phyloP scores from a whole-genome alignment of 768 basidiomycete genomes.

The Termitomyces sp. region DNA sequence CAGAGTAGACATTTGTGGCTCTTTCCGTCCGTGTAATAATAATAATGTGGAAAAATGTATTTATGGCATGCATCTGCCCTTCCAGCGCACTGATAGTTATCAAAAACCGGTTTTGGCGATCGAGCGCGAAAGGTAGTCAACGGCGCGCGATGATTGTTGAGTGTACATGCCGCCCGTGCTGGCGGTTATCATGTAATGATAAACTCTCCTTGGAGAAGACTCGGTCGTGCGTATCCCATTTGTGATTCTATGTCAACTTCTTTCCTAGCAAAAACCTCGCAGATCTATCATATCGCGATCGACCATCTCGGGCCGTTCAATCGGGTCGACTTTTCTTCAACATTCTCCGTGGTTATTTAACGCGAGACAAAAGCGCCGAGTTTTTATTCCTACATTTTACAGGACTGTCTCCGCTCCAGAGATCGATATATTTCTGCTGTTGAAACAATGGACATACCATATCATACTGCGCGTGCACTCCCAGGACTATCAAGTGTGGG shows the following conservation, averaged over 20 bases:
- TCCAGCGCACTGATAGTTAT: neutral
- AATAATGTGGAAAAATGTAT: conserved; percentile 6
- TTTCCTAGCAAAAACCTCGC: neutral
- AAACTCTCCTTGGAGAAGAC: neutral
- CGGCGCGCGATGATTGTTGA: too few relatives aligned
- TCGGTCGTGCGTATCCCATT: neutral
- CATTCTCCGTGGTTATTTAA: neutral
- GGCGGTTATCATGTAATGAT: too few relatives aligned
- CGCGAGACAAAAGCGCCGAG: neutral
- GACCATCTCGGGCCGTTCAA: neutral
- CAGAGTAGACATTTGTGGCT: conserved; percentile 28
- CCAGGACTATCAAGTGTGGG: neutral
- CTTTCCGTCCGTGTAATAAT: conserved; percentile 4
- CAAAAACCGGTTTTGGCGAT: neutral
- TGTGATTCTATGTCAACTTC: neutral
- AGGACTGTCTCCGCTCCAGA: neutral
- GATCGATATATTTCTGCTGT: neutral
- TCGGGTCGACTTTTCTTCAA: neutral
- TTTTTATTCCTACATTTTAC: too few relatives aligned
- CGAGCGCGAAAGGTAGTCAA: neutral
- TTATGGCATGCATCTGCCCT: neutral
- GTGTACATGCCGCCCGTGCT: too few relatives aligned
- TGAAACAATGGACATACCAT: neutral
- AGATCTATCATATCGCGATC: neutral
- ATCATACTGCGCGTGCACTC: neutral